Conservation (phyloP, 495 filamentous ascomycete genomes). For the Tuber calosporum region DNA sequence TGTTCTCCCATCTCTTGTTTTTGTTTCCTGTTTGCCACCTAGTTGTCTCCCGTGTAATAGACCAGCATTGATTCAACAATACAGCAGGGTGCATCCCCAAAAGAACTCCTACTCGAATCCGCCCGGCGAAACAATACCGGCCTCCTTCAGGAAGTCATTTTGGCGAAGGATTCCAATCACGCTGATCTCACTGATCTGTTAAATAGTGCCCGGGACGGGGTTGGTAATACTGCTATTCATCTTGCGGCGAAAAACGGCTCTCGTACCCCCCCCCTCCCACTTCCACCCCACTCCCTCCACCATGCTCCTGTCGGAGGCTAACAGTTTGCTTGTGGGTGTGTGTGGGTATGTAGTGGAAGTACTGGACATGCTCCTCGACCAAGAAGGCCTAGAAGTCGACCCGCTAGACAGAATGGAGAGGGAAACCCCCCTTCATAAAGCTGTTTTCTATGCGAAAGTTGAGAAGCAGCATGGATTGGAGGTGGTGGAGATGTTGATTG, state of each 20-base stretch:
- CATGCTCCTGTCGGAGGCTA: background rate
- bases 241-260: slow-evolving; percentile 78
- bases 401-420: slow-evolving; percentile 69
- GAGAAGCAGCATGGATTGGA: slow-evolving; percentile 58
- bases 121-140: slow-evolving; percentile 85
- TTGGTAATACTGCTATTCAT: slow-evolving; percentile 84
- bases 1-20: background rate
- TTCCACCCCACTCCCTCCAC: background rate
- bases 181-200: slow-evolving; percentile 62
- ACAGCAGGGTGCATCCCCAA: slow-evolving; percentile 69
- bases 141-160: slow-evolving; percentile 54
- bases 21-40: background rate
- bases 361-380: slow-evolving; percentile 87
- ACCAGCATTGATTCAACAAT: slow-evolving; percentile 3
- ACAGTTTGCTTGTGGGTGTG: slow-evolving; percentile 12
- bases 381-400: slow-evolving; percentile 91
- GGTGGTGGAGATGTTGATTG: slow-evolving; percentile 82
- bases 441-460: slow-evolving; percentile 74
- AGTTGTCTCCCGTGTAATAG: background rate
- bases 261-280: slow-evolving; percentile 56
- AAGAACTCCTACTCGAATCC: slow-evolving; percentile 85
- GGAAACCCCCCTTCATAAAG: slow-evolving; percentile 85
- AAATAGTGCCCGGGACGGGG: slow-evolving; percentile 71
- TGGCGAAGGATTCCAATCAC: no score
- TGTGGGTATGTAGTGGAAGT: slow-evolving; percentile 60